Percentiles rank a stretch among this genome's conserved stretches.
Conservation (phyloP, 2,329 filamentous ascomycete genomes). For the Phyllachora maydis region DNA sequence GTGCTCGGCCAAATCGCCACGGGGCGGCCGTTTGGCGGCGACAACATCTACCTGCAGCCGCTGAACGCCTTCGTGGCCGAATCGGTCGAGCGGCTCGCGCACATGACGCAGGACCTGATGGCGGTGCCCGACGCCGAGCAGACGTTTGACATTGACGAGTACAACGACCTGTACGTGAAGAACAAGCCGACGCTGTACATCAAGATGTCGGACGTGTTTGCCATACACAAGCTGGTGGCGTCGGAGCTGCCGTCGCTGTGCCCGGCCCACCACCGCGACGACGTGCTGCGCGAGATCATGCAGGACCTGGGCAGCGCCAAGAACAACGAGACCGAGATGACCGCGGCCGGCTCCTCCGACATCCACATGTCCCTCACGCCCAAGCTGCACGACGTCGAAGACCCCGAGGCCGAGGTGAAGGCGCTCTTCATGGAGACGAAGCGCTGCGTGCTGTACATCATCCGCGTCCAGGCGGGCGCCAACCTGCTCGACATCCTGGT, state of each 20-base stretch:
- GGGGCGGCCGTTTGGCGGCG: slow-evolving; percentile 78
- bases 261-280: slow-evolving; percentile 60
- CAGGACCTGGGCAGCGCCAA: slow-evolving; percentile 90
- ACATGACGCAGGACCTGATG: slow-evolving; percentile 60
- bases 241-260: slow-evolving; percentile 61
- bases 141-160: slow-evolving; percentile 96
- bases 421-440: slow-evolving; percentile 96
- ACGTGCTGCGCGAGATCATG: slow-evolving; percentile 76
- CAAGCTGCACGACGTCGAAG: slow-evolving; percentile 74
- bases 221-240: slow-evolving; percentile 76
- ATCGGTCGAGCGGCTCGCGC: slow-evolving; percentile 57
- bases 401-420: slow-evolving; percentile 84
- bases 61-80: slow-evolving; percentile 82
- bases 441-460: slow-evolving; percentile 91
- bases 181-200: slow-evolving; percentile 98
- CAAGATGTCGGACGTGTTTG: slow-evolving; percentile 94
- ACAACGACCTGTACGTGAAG: slow-evolving; percentile 91
- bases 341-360: slow-evolving; percentile 67
- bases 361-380: slow-evolving; percentile 82
- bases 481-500: slow-evolving; percentile 93
- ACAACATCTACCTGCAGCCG: slow-evolving; percentile 89
- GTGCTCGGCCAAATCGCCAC: slow-evolving; percentile 75
- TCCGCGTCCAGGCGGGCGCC: slow-evolving; percentile 77
- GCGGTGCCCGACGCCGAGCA: slow-evolving; percentile 69
- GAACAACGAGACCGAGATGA: slow-evolving; percentile 86